Base-by-base conservation (phyloP, 495 filamentous ascomycete genomes). In the Cudoniella acicularis region DNA sequence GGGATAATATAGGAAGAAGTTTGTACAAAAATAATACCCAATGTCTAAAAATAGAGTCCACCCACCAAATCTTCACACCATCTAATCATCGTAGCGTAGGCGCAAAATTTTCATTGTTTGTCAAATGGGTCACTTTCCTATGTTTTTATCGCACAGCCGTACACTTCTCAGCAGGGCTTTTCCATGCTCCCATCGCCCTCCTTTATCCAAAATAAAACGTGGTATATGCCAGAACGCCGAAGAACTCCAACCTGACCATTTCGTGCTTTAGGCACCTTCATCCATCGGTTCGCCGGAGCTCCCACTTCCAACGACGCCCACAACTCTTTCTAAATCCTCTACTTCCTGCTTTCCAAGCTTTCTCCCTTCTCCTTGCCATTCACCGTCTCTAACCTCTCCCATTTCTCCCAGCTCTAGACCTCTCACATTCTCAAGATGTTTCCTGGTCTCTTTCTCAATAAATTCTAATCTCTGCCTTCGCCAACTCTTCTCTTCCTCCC, bases 381-480 rank as follows among this genome's bases (percentile, higher is more conserved):
- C 80, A 11, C 80, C 83, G 61, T 85, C 81, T 49, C 78, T 74
- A 18, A 86, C 75, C 65, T 80, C 82, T 10, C 84, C 84, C 42
- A 76, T 64, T 21, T 67, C 67, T 0, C 78, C 81, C 46, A 87
- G 64, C 71, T 84, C 79, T 60, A 86, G 60, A 9, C 83, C 81
- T 49, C 79, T 64, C 22, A 75, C 74, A 13, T 68, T 73, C 70
- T 84, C 78, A 46, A 86, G 68, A 70, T 86, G 81, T 48, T 75
- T 73, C 27, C 79, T 69, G 20, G 82, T 78, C 57, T 90, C 81
- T 54, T 78, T 77, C 72, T 95, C 90, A 47, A 94, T 85, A 72
- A 94, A 95, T 62, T 87, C 82, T 51, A 83, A 74, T 59, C 90
- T 72, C 66, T 90, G 73, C 74, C 74, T 80, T 73, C 69, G 67